Base-by-base conservation (phyloP, 177 flowering plant genomes). In the Vitis hybrid region DNA sequence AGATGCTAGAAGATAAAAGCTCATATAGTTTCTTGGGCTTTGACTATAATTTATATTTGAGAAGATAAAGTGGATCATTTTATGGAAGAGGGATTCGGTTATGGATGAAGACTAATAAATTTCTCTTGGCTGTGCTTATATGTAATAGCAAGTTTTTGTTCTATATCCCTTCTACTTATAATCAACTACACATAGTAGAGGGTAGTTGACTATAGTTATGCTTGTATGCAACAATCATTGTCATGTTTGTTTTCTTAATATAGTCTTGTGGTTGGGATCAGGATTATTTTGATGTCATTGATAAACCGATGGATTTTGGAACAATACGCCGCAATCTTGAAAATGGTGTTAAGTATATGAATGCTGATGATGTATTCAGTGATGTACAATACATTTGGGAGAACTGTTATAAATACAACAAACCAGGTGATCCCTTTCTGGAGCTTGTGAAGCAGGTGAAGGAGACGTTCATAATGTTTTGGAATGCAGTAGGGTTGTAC, bases 221-320 rank as follows among this genome's bases (percentile, higher is more conserved):
- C 48, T 8, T 39, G 48, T 39, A 39, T 39, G 48, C 48, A 39
- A 39, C 48, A 39, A 39, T 39, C 8, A 39, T 21, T 74, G 51
- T 62, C 56, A 1, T 60, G 64, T 21, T 1, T 10, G n/a, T 4
- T 10, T 64, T 56, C 15, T 17, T 30, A 30, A 39, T 39, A 39
- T 6, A 26, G 32, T 3, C 5, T 19, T 54, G 18, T 62, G 48
- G 34, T n/a, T 79, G 62, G 49, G 51, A 62, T 72, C 84, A 96
- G 99, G 98, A 94, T 68, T 96, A 96, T 77, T 96, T 93, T 79
- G 99, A 92, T 80, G 82, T 96, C 72, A 96, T 96, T 66, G 84
- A 91, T 64, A 92, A 89, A 56, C 99, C 99, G 13, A 96, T 94
- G 99, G 99, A 96, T 82, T 96, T 96, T 82, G 98, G 99, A 74